Base-by-base conservation (phyloP, 2,329 filamentous ascomycete species). In the Colletotrichum acutatum region DNA sequence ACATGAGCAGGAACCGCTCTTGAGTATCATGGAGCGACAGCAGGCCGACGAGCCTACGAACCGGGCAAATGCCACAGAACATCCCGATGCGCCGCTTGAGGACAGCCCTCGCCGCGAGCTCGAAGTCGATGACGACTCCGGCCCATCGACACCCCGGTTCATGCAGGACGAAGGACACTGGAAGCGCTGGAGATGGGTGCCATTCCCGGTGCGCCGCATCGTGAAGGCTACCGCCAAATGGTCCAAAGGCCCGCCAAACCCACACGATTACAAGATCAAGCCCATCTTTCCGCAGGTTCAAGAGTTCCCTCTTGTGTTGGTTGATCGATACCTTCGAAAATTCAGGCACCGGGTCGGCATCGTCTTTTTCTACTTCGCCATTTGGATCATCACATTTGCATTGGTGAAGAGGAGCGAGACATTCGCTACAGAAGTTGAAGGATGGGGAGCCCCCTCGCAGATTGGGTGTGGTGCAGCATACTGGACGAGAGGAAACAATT, bases 301-400 rank as follows among this genome's bases (percentile, higher is more conserved):
- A 80, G 87, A 90, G 74, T 89, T 89, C 37, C 94, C 94, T 1
- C 84, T 94, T 72, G 82, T 83, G 57, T 82, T 94, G 54, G 79
- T 95, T 70, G 89, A 94, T 75, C 87, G 84, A 66, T 88, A 90
- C 76, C 83, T 94, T 2, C 91, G 92, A 0, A 87, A 87, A 71
- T 83, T 82, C 74, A 88, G 84, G 74, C 90, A 93, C 65, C 89
- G 91, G 53, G 79, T 89, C n/a, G 84, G 84, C 76, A 83, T 93
- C 6, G 83, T 93, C 62, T 81, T 90, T 56, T 82, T 86, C 46
- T 92, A 91, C 75, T 89, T 93, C 61, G 86, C 88, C 34, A 81
- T 89, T 63, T 97, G 94, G 94, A 81, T 94, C 19, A 79, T 94
- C 62, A 87, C 89, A 0, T 96, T 95, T 80, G 87, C 89, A 26